Percentiles rank a stretch among this genome's conserved stretches.
Conservation (phyloP, 2,329 filamentous ascomycete genomes). For the Botrytis fabae region DNA sequence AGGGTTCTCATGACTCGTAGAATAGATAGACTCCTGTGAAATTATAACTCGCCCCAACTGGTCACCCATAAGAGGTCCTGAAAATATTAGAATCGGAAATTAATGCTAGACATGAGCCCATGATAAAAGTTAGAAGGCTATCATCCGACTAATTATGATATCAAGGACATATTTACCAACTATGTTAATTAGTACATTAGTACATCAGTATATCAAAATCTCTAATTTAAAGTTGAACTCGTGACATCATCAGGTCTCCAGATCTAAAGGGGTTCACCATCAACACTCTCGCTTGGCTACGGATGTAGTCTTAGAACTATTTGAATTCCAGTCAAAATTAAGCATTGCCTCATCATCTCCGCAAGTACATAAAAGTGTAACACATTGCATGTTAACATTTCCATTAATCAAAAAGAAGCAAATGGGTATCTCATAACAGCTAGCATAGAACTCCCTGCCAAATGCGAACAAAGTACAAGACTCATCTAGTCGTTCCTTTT, state of each 20-base stretch:
- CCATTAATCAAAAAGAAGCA: constrained; percentile 17
- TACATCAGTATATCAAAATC: not conserved
- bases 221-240: not conserved
- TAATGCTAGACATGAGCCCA: not conserved
- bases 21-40: not conserved
- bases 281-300: not conserved
- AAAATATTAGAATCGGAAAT: too few relatives aligned
- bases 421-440: constrained; percentile 25
- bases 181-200: not conserved
- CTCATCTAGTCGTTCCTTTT: not conserved
- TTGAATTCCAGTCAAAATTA: not conserved
- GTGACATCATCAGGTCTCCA: not conserved
- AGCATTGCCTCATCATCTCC: not conserved
- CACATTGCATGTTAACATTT: not conserved
- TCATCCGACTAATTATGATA: not conserved
- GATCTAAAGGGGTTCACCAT: not conserved
- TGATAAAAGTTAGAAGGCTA: not conserved
- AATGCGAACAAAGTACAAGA: constrained; percentile 6
- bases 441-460: constrained; percentile 17
- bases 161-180: not conserved
- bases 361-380: not conserved
- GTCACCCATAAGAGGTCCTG: not conserved
- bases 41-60: not conserved
- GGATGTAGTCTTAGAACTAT: not conserved
- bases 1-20: not conserved